Evolutionary conservation across 306 rosid species (phyloP), one percentile per base, ranked within the genome.

Genomic region (Heteromeles arbutifolia): DNA sequence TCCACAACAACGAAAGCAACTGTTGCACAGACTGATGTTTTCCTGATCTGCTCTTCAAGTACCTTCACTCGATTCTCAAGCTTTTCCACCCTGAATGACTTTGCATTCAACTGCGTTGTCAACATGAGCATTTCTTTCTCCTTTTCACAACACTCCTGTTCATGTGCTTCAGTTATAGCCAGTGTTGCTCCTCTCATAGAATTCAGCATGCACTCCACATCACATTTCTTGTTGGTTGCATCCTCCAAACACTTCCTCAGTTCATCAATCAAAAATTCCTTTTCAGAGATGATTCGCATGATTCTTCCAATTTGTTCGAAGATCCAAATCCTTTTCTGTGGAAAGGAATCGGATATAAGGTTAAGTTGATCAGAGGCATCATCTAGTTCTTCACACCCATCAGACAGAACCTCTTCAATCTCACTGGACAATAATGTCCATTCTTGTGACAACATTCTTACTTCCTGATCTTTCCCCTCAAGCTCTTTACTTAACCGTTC

Each of bases 251-350:
- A 92, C 50, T 87, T 78, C 79, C 92, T 73, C 45, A 95, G 88
- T 67, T 95, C 96, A 41, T 92, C 96, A 85, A 92, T 79, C 74
- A 95, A 57, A 65, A 88, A 75, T 61, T 92, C 99, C 87, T 92
- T 95, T 65, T 95, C 97, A 48, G 88, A 85, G 59, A 90, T 82
- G 80, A 79, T 78, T 83, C 85, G 81, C 58, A 79, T 87, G 79
- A 88, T 80, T 85, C 76, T 84, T 80, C 93, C 84, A 65, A 89
- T 90, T 82, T 95, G 92, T 85, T 92, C 96, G 11, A 97, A 95
- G 80, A 92, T 89, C 97, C 97, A 88, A 67, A 95, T 95, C 88
- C 99, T 84, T 86, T 87, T 90, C 61, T 86, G 92, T 18, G 97
- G 90, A 88, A 92, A 78, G 74, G 96, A 90, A 78, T 83, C 81